Base-by-base conservation (phyloP, 176 grass and related monocot species). In the Rhynchospora tenuis region DNA sequence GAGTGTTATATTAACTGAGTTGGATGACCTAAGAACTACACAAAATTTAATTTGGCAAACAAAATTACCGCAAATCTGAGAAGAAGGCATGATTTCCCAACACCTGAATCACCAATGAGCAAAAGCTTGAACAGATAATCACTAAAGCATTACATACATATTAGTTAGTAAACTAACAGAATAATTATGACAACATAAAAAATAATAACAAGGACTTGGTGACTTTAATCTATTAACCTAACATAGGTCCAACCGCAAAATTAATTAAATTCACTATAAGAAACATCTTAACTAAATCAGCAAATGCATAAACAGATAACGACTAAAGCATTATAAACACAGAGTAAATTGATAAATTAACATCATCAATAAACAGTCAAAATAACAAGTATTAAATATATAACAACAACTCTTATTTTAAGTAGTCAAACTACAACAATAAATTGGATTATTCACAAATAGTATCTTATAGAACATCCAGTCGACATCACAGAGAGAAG, bases 31-130 rank as follows among this genome's bases (percentile, higher is more conserved):
- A 77, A 29, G 48, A 77, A 56, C 7, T 31, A 6, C 54, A 77
- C 14, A 55, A 19, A 45, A 19, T 19, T 56, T 28, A 56, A 6
- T 77, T 56, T 31, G 38, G 45, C 6, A 64, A 74, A 74, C 74
- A 20, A 67, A 68, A 85, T 85, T 91, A 93, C 93, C 6, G 93
- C 80, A 83, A 92, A 92, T 92, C 91, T 90, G 69, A 92, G 79
- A 42, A 92, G 91, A 20, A 92, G 88, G 19, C 91, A 92, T 63
- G 88, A 92, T 84, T 92, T 92, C 60, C 91, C 91, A 33, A 92
- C 91, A 64, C 91, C 91, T 8, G 91, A 92, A 55, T 92, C 91
- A 80, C 91, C 91, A 76, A 92, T 92, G 23, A 92, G 91, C 83
- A 92, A 84, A 76, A 92, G 91, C 58, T 92, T 92, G 79, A 89